These are phyloP conservation scores for Jacaranda mimosifolia DNA, from an alignment of 257 asterid genomes.

Conservation along the genomic window DNA sequence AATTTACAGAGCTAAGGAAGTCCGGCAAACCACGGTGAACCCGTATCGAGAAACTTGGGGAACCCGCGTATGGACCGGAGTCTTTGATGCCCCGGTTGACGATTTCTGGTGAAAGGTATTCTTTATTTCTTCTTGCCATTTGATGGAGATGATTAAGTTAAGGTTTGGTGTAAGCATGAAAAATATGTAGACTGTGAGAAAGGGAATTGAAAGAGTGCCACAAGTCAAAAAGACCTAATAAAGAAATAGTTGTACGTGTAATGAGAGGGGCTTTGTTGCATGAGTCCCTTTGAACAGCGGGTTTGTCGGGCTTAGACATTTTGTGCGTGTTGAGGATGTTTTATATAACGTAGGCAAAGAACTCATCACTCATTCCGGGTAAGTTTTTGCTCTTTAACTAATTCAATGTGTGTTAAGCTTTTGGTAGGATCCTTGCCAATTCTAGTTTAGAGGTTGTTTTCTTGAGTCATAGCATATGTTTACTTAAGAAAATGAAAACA, in stretches of 20 bases:
- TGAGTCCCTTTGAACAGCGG: constrained; percentile 41
- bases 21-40: constrained; percentile 70
- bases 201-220: not conserved
- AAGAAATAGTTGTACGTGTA: constrained; percentile 32
- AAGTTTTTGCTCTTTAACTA: too few relatives aligned
- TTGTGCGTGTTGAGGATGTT: constrained; percentile 32
- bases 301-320: constrained; percentile 33
- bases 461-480: too few relatives aligned
- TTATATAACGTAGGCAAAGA: not conserved
- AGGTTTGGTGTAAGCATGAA: constrained; percentile 1
- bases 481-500: too few relatives aligned
- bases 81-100: constrained; percentile 51
- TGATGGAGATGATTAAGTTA: not conserved
- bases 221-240: not conserved
- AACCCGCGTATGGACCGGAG: constrained; percentile 62
- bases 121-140: constrained; percentile 52
- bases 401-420: too few relatives aligned
- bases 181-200: constrained; percentile 4
- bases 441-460: too few relatives aligned
- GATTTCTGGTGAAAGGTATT: constrained; percentile 61
- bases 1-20: constrained; percentile 61
- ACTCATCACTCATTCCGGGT: too few relatives aligned
- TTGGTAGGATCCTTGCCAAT: too few relatives aligned
- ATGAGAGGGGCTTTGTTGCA: constrained; percentile 42
- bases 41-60: constrained; percentile 55